These are phyloP conservation scores for Suhomyces coccinellae DNA, from an alignment of 1,139 yeast species.

Conservation along the genomic window DNA sequence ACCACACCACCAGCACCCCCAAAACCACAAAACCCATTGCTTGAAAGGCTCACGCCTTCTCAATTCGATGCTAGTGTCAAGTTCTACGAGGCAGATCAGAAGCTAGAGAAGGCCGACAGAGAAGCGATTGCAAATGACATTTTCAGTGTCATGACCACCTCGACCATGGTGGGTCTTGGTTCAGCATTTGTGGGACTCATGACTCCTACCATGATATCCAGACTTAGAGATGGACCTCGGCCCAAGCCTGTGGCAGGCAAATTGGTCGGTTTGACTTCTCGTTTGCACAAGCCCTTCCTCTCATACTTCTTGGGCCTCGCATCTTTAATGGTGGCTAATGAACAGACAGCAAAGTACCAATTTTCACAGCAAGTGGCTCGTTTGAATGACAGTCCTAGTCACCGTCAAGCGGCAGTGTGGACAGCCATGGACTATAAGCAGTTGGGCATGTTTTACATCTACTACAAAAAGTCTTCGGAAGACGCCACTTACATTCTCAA, in stretches of 20 bases:
- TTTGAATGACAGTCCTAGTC: constrained; percentile 15
- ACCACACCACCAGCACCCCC: background rate
- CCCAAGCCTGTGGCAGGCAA: background rate
- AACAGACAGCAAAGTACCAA: constrained; percentile 26
- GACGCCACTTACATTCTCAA: constrained; percentile 38
- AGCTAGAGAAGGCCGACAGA: constrained; percentile 34
- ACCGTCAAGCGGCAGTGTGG: constrained; percentile 34
- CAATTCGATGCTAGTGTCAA: constrained; percentile 41
- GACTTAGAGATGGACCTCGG: constrained; percentile 1
- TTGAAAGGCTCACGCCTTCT: constrained; percentile 31
- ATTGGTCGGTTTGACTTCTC: constrained; percentile 11
- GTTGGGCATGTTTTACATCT: constrained; percentile 37
- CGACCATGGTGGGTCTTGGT: constrained; percentile 28
- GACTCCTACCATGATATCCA: constrained; percentile 15
- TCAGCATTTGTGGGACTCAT: constrained; percentile 14
- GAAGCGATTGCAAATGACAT: constrained; percentile 33
- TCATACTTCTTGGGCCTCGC: constrained; percentile 36
- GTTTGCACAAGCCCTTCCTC: constrained; percentile 34
- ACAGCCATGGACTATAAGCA: constrained; percentile 40
- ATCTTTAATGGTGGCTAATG: constrained; percentile 29
- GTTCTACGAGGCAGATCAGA: constrained; percentile 46
- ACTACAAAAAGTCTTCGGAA: constrained; percentile 34
- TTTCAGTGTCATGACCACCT: constrained; percentile 24
- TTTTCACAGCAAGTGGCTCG: constrained; percentile 22
- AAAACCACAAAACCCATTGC: constrained; percentile 27